A percentile compares a stretch with the other conserved stretches of the same genome.
Conservation (phyloP, 202 grass and related monocot genomes). For the Setaria italica region DNA sequence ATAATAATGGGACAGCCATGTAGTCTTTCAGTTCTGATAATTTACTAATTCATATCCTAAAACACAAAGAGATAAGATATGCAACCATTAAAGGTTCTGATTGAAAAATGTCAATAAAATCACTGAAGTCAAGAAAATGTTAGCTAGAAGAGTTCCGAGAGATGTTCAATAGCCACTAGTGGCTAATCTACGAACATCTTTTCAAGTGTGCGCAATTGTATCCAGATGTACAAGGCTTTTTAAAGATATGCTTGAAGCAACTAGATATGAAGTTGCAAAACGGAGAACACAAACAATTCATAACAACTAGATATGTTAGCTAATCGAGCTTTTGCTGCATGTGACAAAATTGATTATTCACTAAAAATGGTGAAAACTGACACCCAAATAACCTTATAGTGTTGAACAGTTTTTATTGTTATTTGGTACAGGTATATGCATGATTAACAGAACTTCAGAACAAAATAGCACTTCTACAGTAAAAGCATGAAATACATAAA, state of each 20-base stretch:
- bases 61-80: background rate
- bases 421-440: slow-evolving; percentile 1
- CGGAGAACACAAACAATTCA: slow-evolving; percentile 14
- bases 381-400: background rate
- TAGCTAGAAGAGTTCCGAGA: slow-evolving; percentile 1
- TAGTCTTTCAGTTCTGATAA: slow-evolving; percentile 5
- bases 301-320: background rate
- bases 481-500: slow-evolving; percentile 20
- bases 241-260: slow-evolving; percentile 22
- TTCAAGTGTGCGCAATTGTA: background rate
- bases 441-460: background rate
- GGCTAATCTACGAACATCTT: slow-evolving; percentile 3
- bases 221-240: slow-evolving; percentile 2
- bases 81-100: background rate
- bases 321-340: background rate
- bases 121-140: background rate
- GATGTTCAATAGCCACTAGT: slow-evolving; percentile 17
- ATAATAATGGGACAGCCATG: background rate
- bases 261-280: slow-evolving; percentile 5
- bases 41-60: background rate
- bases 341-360: background rate
- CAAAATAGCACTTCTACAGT: background rate
- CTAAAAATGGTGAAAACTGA: slow-evolving; percentile 11
- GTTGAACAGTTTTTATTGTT: slow-evolving; percentile 10
- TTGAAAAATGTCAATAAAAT: background rate